Evolutionary conservation across 768 basidiomycete genomes (phyloP), one percentile per base, ranked within the genome.

Genomic region (Trametes meyenii): DNA sequence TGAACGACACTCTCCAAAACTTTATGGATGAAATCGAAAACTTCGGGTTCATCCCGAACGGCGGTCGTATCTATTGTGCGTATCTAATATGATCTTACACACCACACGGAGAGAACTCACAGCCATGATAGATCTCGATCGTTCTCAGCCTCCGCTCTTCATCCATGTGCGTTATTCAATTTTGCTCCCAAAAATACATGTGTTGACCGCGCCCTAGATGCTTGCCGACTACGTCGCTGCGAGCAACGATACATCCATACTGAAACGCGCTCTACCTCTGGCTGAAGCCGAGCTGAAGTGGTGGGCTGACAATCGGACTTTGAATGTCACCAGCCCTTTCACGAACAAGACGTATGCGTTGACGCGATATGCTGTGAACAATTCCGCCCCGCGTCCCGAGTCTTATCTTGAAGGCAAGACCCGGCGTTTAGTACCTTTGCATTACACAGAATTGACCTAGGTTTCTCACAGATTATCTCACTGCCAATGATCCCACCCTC

Each of bases 11-110:
- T 0, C 77, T 97, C 36, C 85, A 92, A 64, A 96, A 97, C 76
- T 97, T 98, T 70, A 95, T 97, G 94, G 95, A 98, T 69, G 88
- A 96, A 71, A 77, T 98, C 48, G 85, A 89, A 42, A 70, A 72
- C 23, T 85, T 91, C 67, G 96, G 95, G 0, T 98, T 97, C 77
- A 88, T 98, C 63, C 96, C 96, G 1, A 98, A 97, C 68, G 96
- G 96, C 7, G 95, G 94, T 3, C 82, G 94, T 12, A 93, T 91
- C 52, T 97, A 97, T 69, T 97, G 89, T 88, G 67, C 59, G 76
- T 71, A 17, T 50, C 1, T 3, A 3, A 3, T 26, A 21, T n/a
- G n/a, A 2, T 48, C 2, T 21, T 6, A 29, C 49, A 26, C 21
- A 46, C 5, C 19, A 7, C 13, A 21, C 43, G 13, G 6, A 29